Base-by-base conservation (phyloP, 371 early-diverging fungal species). In the Mortierella sp. region DNA sequence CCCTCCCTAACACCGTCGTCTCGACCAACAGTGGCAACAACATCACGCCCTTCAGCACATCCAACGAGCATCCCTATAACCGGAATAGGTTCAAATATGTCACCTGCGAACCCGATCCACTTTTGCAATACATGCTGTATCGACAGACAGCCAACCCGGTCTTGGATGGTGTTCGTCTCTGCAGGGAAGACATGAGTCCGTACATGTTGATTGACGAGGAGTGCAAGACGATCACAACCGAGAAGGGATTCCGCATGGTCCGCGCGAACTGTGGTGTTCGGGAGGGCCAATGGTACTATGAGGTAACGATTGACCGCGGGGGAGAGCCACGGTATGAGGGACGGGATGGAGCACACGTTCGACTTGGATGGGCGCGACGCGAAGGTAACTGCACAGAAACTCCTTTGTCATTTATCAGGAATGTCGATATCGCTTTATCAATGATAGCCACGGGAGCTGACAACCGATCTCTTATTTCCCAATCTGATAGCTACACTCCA, bases 231-330 rank as follows among this genome's bases (percentile, higher is more conserved):
- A 90, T 92, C 13, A 90, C 93, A 31, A 93, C 93, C 0, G 93
- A 93, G 57, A 91, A 90, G 76, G 95, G 95, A 0, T 95, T 93
- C 82, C 92, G 94, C 2, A 94, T 91, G 91, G 93, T 91, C 48
- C 89, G 95, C 26, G 92, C 94, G 24, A 94, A 92, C 79, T 91
- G 91, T 14, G 92, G 93, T 40, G 93, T 94, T 1, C 88, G 91
- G 24, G 92, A 94, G 78, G 94, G 94, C 9, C 89, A 87, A 44
- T 94, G 94, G 94, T 94, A 87, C 77, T 94, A 91, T 88, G 94
- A 94, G 80, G 93, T 93, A 4, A 88, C 87, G 13, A 87, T 94
- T 5, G 90, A 90, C 44, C 88, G 90, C 24, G 90, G 88, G 28
- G 86, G 89, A 9, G 89, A 90, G 76, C 85, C 80, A 2, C 77